These are phyloP conservation scores for Gynostemma pentaphyllum DNA, from an alignment of 306 rosid species.

Conservation along the genomic window DNA sequence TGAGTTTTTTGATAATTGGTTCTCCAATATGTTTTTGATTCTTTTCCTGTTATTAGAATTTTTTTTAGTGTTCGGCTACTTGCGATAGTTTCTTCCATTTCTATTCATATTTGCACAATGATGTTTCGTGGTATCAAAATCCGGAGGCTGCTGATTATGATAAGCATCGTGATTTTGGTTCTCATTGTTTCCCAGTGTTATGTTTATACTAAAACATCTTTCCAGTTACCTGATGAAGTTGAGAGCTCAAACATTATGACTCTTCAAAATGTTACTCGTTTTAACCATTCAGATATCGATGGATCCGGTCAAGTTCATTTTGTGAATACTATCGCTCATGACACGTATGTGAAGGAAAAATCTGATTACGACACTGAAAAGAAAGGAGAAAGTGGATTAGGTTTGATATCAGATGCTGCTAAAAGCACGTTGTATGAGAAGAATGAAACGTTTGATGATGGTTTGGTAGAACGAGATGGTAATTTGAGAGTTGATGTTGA, in stretches of 20 bases:
- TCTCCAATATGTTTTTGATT: neutral
- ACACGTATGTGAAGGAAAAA: conserved; percentile 6
- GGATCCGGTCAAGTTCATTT: conserved; percentile 1
- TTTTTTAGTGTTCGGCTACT: neutral
- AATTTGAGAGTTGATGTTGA: conserved; percentile 11
- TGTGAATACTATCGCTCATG: neutral
- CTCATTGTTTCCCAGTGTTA: conserved; percentile 21
- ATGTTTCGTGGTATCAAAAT: conserved; percentile 12
- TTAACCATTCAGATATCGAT: conserved; percentile 13
- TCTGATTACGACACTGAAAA: conserved; percentile 13
- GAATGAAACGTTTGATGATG: neutral
- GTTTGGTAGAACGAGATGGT: conserved; percentile 13
- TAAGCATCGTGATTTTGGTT: conserved; percentile 10
- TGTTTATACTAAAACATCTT: conserved; percentile 8
- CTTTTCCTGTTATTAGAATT: neutral
- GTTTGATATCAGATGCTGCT: conserved; percentile 15
- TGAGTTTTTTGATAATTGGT: neutral
- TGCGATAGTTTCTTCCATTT: conserved; percentile 13
- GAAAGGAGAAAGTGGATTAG: conserved; percentile 9
- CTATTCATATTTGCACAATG: conserved; percentile 2
- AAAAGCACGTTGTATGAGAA: conserved; percentile 15
- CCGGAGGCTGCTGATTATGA: conserved; percentile 19
- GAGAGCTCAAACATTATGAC: conserved; percentile 8
- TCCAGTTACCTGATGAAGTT: conserved; percentile 16
- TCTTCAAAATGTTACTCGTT: conserved; percentile 14